phyloP scores from a whole-genome alignment of 1,284 basidiomycete genomes.

The Hemileia vastatrix region DNA sequence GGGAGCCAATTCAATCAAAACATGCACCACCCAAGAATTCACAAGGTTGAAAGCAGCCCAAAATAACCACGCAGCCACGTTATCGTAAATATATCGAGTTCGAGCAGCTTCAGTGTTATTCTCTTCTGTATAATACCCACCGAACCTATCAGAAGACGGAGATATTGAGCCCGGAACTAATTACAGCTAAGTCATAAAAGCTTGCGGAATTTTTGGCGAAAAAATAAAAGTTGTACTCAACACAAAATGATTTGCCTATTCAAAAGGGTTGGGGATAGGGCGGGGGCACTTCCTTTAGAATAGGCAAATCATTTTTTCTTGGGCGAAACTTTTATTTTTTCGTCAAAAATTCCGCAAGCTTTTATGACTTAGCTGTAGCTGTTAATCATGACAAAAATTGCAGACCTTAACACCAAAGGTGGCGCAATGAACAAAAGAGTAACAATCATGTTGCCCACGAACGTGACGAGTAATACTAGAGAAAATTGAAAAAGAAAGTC shows the following conservation, averaged over 20 bases:
- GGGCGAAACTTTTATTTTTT: too few species aligned
- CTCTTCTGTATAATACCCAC: constrained; percentile 4
- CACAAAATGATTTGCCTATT: too few species aligned
- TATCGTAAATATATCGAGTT: constrained; percentile 45
- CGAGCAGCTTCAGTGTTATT: background rate
- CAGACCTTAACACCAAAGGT: constrained; percentile 10
- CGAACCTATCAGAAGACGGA: background rate
- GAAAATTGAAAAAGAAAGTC: too few species aligned
- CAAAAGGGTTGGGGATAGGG: too few species aligned
- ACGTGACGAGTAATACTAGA: constrained; percentile 11
- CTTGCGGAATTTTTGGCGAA: too few species aligned
- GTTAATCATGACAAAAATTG: background rate
- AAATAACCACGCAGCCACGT: constrained; percentile 64
- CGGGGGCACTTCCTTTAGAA: too few species aligned
- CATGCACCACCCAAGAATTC: constrained; percentile 53
- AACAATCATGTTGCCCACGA: constrained; percentile 17
- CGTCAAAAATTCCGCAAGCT: too few species aligned
- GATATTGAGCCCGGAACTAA: too few species aligned
- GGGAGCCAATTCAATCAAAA: constrained; percentile 12
- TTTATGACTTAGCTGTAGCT: too few species aligned
- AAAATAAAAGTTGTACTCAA: too few species aligned
- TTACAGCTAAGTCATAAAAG: too few species aligned
- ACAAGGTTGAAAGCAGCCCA: constrained; percentile 65
- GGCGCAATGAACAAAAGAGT: constrained; percentile 4
- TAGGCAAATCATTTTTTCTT: too few species aligned